Evolutionary conservation across 2,329 filamentous ascomycete species (phyloP).

Genomic region (Pestalotiopsis sp.): DNA sequence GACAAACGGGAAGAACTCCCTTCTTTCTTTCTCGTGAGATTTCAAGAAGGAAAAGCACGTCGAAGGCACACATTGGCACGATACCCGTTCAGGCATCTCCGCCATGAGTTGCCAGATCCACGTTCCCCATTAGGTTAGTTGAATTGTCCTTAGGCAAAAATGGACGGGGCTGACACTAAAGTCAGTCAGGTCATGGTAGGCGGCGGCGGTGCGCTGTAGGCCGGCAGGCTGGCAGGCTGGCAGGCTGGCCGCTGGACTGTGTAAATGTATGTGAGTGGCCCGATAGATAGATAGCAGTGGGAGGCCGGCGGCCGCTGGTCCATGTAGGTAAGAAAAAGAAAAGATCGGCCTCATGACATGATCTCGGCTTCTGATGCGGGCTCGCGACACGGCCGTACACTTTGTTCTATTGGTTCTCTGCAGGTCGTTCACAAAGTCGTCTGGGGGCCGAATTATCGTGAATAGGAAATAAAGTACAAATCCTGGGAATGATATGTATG

Average conservation of each 20-base stretch:
- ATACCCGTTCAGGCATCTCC: not conserved
- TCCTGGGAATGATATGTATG: not conserved
- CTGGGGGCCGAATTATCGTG: not conserved
- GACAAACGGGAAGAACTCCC: not conserved
- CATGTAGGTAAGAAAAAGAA: not conserved
- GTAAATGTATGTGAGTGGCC: not conserved
- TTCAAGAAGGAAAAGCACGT: not conserved
- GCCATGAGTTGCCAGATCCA: not conserved
- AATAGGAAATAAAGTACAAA: not conserved
- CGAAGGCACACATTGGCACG: not conserved
- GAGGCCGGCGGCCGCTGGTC: not conserved
- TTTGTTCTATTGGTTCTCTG: not conserved
- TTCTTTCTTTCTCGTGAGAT: not conserved
- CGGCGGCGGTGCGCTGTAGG: not conserved
- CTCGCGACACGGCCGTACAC: not conserved
- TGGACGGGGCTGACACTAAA: no score
- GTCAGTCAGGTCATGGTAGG: no score
- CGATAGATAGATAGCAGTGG: not conserved
- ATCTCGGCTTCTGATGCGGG: not conserved
- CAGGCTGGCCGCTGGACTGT: no score
- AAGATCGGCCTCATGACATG: not conserved
- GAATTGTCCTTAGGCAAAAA: no score
- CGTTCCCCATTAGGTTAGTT: not conserved
- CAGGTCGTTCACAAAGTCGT: not conserved
- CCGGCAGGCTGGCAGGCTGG: no score